These are phyloP conservation scores for Aspergillus neotritici DNA, from an alignment of 2,329 filamentous ascomycete genomes.

Conservation along the genomic window DNA sequence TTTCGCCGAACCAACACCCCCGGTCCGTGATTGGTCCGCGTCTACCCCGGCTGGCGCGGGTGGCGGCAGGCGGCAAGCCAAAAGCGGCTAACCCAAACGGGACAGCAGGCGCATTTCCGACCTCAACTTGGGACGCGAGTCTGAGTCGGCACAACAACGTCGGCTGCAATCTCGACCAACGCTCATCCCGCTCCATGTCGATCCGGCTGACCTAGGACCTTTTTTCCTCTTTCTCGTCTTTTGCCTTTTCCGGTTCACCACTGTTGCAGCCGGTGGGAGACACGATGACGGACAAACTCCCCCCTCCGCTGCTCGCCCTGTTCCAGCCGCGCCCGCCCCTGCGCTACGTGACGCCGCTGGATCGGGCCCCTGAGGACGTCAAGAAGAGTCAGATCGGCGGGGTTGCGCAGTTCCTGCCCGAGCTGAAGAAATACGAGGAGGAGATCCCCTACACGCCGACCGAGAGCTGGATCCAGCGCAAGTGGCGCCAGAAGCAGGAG, in stretches of 20 bases:
- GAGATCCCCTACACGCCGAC: slow-evolving; percentile 72
- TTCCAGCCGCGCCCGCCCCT: slow-evolving; percentile 91
- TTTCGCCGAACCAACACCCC: slow-evolving; percentile 19
- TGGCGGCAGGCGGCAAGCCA: slow-evolving; percentile 5
- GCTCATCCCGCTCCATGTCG: not conserved
- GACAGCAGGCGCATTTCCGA: not conserved
- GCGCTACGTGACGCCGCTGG: slow-evolving; percentile 77
- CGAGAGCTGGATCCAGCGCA: slow-evolving; percentile 86
- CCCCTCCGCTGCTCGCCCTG: slow-evolving; percentile 83
- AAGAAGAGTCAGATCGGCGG: slow-evolving; percentile 68
- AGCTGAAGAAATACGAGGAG: slow-evolving; percentile 70
- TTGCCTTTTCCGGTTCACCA: slow-evolving; percentile 11
- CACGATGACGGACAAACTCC: slow-evolving; percentile 92
- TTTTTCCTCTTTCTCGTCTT: slow-evolving; percentile 11
- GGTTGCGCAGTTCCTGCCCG: slow-evolving; percentile 67
- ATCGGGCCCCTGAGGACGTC: slow-evolving; percentile 76
- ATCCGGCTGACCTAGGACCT: not conserved
- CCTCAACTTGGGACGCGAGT: too few species aligned
- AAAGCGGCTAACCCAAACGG: slow-evolving; percentile 4
- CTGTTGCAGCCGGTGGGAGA: slow-evolving; percentile 9
- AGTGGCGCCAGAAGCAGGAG: slow-evolving; percentile 77
- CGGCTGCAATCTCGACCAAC: not conserved
- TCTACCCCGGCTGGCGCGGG: slow-evolving; percentile 21
- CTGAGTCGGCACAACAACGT: not conserved
- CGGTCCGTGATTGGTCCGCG: slow-evolving; percentile 22